Percentiles rank a stretch among this genome's conserved stretches.
Evolutionary conservation across 1,284 basidiomycete species (phyloP).

Genomic region (Naganishia sp.): DNA sequence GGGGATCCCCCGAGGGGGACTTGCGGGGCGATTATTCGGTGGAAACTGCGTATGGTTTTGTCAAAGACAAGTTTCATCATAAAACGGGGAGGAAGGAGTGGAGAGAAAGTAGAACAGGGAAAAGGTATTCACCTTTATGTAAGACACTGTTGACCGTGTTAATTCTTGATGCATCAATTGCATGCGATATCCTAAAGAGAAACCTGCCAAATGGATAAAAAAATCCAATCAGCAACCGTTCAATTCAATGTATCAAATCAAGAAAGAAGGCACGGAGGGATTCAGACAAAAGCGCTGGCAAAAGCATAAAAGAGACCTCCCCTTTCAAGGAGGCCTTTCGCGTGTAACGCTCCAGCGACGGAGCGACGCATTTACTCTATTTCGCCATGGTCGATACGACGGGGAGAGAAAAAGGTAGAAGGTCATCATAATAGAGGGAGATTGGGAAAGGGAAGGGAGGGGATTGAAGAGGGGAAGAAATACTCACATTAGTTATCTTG

Average conservation of each 20-base stretch:
- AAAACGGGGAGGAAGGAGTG: conserved; percentile 6
- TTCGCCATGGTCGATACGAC: conserved; percentile 57
- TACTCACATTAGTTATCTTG: conserved; percentile 2
- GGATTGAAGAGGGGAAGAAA: conserved; percentile 1
- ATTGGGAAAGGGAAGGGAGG: conserved; percentile 15
- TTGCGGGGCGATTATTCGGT: conserved; percentile 47
- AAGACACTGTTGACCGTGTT: background rate
- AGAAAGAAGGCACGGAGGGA: conserved; percentile 3
- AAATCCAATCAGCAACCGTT: conserved; percentile 13
- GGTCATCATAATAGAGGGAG: conserved; percentile 47
- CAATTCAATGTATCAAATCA: conserved; percentile 26
- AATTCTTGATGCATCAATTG: background rate
- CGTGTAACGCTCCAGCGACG: conserved; percentile 53
- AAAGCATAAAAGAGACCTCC: conserved; percentile 51
- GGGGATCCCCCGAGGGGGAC: conserved; percentile 38
- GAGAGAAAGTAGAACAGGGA: background rate
- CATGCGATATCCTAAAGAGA: background rate
- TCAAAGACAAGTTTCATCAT: conserved; percentile 49
- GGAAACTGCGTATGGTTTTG: conserved; percentile 58
- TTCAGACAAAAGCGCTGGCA: conserved; percentile 57
- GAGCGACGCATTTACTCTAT: conserved; percentile 49
- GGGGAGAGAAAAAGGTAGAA: conserved; percentile 55
- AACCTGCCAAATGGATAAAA: conserved; percentile 2
- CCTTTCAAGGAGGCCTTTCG: conserved; percentile 29
- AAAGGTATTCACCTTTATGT: conserved; percentile 29